These are phyloP conservation scores for Phylloporus arenicola DNA, from an alignment of 768 basidiomycete species.

Conservation along the genomic window DNA sequence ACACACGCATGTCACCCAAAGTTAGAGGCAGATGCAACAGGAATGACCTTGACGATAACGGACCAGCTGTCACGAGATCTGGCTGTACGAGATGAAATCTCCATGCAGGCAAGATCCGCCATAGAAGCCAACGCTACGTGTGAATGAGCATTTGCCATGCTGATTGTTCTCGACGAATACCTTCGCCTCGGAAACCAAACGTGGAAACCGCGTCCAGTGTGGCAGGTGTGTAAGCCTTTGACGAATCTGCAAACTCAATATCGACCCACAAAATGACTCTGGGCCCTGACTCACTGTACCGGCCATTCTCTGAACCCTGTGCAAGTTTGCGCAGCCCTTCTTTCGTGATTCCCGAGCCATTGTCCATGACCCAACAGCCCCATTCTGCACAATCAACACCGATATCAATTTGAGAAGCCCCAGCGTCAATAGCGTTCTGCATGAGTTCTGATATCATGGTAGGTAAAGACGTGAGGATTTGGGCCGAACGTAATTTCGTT, in stretches of 20 bases:
- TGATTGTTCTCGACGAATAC: slow-evolving; percentile 33
- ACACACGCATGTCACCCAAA: not conserved
- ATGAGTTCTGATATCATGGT: slow-evolving; percentile 80
- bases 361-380: slow-evolving; percentile 81
- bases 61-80: slow-evolving; percentile 65
- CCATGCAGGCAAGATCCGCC: slow-evolving; percentile 71
- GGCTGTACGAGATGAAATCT: slow-evolving; percentile 73
- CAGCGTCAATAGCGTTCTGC: slow-evolving; percentile 87
- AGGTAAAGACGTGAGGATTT: slow-evolving; percentile 77
- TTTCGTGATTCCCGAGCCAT: slow-evolving; percentile 72
- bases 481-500: slow-evolving; percentile 70
- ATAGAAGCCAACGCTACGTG: slow-evolving; percentile 74
- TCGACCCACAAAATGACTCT: not conserved
- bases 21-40: not conserved
- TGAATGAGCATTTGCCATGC: slow-evolving; percentile 7
- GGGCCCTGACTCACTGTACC: slow-evolving; percentile 60
- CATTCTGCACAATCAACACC: slow-evolving; percentile 72
- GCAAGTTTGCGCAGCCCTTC: slow-evolving; percentile 54
- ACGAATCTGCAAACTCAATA: slow-evolving; percentile 48
- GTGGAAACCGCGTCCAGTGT: slow-evolving; percentile 51
- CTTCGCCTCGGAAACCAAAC: slow-evolving; percentile 95
- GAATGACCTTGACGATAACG: slow-evolving; percentile 66
- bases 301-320: slow-evolving; percentile 43
- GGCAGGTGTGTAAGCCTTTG: slow-evolving; percentile 56
- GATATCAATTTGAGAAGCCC: slow-evolving; percentile 61